A percentile compares a stretch with the other conserved stretches of the same genome.
Conservation (phyloP, 163 green algal genomes). For the Smithsoniella earleae region DNA sequence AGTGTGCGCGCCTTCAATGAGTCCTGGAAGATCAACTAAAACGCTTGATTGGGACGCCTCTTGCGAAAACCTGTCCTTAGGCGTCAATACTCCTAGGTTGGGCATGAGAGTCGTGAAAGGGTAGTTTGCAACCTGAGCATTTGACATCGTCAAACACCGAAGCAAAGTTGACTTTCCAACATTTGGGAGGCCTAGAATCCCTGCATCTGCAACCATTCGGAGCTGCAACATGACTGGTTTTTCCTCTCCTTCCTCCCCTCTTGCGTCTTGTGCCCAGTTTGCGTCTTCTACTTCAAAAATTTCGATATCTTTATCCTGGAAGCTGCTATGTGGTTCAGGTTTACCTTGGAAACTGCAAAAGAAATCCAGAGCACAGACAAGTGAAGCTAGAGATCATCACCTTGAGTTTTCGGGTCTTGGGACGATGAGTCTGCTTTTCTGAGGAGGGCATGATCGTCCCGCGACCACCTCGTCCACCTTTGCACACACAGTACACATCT, state of each 20-base stretch:
- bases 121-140: conserved; percentile 72
- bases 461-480: background rate
- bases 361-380: background rate
- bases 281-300: conserved; percentile 54
- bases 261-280: conserved; percentile 51
- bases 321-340: background rate
- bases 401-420: too few relatives aligned
- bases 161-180: conserved; percentile 65
- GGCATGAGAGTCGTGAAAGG: conserved; percentile 88
- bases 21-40: conserved; percentile 73
- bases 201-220: conserved; percentile 74
- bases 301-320: conserved; percentile 41
- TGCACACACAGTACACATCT: conserved; percentile 10
- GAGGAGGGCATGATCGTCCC: conserved; percentile 11
- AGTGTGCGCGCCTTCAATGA: conserved; percentile 70
- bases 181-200: conserved; percentile 74
- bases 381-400: background rate
- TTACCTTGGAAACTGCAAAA: conserved; percentile 25
- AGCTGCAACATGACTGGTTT: conserved; percentile 63
- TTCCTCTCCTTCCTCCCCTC: conserved; percentile 57
- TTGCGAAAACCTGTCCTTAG: conserved; percentile 3
- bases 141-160: conserved; percentile 47
- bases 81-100: conserved; percentile 79
- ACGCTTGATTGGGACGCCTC: conserved; percentile 32
- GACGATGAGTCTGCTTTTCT: too few relatives aligned